Conservation (phyloP, 257 asterid genomes). For the Solanum boliviense region DNA sequence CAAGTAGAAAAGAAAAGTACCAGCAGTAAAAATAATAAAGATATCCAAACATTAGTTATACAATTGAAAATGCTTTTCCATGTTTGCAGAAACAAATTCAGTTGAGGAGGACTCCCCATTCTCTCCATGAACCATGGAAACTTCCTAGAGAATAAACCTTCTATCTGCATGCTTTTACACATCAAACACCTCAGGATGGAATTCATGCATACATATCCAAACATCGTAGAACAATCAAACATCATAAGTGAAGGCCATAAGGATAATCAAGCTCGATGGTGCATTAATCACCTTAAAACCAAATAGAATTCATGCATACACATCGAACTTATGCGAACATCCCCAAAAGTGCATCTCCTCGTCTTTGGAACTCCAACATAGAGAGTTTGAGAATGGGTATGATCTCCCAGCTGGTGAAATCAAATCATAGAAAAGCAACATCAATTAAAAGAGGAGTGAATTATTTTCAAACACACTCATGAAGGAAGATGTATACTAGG, state of each 20-base stretch:
- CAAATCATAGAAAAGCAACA: background rate
- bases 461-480: background rate
- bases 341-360: conserved; percentile 57
- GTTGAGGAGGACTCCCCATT: background rate
- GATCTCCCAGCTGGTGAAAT: conserved; percentile 56
- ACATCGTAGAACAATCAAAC: background rate
- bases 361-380: conserved; percentile 67
- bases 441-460: background rate
- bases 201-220: background rate
- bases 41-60: background rate
- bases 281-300: conserved; percentile 45
- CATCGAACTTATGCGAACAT: conserved; percentile 39
- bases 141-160: background rate
- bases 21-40: background rate
- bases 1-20: background rate
- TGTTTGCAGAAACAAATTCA: background rate
- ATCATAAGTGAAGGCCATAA: background rate
- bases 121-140: background rate
- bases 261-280: background rate
- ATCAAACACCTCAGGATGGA: background rate
- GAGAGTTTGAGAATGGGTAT: conserved; percentile 23
- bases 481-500: background rate
- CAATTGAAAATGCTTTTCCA: background rate
- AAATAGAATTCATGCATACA: conserved; percentile 71
- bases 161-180: background rate